Base-by-base conservation (phyloP, 2,329 filamentous ascomycete species). In the Apiospora sp. region DNA sequence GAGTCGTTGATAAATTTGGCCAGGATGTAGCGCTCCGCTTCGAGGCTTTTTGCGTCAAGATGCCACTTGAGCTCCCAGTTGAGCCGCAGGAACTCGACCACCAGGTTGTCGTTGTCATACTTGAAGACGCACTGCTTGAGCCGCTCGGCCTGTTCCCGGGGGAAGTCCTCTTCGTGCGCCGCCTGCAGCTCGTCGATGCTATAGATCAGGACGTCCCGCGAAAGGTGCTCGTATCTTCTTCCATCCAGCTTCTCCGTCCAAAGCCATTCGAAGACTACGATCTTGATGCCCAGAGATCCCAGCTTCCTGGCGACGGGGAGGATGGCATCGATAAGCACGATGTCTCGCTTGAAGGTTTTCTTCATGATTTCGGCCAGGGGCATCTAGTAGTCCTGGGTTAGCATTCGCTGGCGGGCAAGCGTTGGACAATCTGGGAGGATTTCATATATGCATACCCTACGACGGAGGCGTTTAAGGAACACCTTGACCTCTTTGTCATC, bases 1-100 rank as follows among this genome's bases (percentile, higher is more conserved):
- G 58, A 19, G 58, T 64, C 58, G 34, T 34, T 34, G 16, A 64
- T 19, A 4, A 64, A 64, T 34, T 64, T 64, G 58, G 58, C 58
- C 58, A 64, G 22, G 34, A 64, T 34, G 58, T 64, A 64, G 8
- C 58, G 58, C 58, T 64, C 58, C 16, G 58, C 58, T 34, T 64
- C 58, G 58, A 64, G 58, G 34, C 34, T 41, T 19, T 14, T 41
- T 8, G 19, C 34, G 58, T 64, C 58, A 34, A 41, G 34, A 10
- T 22, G 30, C 58, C 58, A 64, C 34, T 12, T 34, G 1, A 64
- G 8, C 8, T 64, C 58, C 58, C 58, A 64, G 58, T 64, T 64
- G 16, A 64, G 58, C 19, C 58, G 30, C 58, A 64, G 34, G 58
- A 64, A 64, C 58, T 22, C 58, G 10, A 64, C 58, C 58, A 64